phyloP scores from a whole-genome alignment of 352 stramenopile genomes.

The Pythium guiyangense region DNA sequence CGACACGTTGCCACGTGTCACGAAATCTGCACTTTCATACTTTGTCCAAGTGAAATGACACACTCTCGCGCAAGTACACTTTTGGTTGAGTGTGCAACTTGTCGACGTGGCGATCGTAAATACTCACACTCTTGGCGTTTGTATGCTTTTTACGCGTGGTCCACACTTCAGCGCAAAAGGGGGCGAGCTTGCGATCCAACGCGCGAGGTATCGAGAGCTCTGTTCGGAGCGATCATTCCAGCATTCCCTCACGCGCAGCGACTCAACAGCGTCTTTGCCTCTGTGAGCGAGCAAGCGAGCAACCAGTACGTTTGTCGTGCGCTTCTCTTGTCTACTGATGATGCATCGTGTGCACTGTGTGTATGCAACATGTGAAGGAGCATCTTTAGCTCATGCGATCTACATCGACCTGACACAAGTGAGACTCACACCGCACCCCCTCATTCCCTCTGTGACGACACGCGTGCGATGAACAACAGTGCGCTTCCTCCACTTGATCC shows the following conservation, averaged over 20 bases:
- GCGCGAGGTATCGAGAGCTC: neutral
- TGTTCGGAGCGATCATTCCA: constrained; percentile 15
- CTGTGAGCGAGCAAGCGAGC: constrained; percentile 14
- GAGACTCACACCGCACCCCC: too few species aligned
- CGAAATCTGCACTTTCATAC: too few species aligned
- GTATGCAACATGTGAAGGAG: neutral
- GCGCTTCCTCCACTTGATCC: constrained; percentile 98
- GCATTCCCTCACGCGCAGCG: constrained; percentile 8
- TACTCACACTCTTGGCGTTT: neutral
- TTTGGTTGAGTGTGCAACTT: too few species aligned
- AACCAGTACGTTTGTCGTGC: constrained; percentile 15
- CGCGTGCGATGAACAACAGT: constrained; percentile 26
- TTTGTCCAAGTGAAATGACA: too few species aligned
- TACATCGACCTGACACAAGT: neutral
- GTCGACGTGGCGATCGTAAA: too few species aligned
- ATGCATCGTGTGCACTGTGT: neutral
- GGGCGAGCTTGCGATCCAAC: constrained; percentile 7
- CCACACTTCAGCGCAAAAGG: too few species aligned
- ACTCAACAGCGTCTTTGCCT: neutral
- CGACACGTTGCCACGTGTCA: too few species aligned
- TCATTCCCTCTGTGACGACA: too few species aligned
- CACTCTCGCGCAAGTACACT: too few species aligned
- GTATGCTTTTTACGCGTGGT: constrained; percentile 12
- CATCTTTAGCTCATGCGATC: neutral
- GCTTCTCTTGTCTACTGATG: too few species aligned